Conservation (phyloP, 129 eudicot genomes). For the Silybum marianum region DNA sequence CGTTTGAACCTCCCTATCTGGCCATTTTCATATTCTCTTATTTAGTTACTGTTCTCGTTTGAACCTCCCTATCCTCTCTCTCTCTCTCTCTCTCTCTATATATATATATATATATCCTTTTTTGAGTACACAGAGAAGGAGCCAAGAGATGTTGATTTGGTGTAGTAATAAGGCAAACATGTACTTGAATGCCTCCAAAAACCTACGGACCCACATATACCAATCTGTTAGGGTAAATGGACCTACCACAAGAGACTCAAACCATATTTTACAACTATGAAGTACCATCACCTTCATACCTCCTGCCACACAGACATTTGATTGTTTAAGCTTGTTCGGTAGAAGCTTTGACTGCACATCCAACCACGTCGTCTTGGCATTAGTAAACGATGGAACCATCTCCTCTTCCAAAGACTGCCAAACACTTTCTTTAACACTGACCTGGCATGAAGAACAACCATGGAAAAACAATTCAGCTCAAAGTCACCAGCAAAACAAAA, state of each 20-base stretch:
- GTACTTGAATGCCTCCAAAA: background rate
- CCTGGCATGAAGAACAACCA: constrained; percentile 41
- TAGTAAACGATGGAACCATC: constrained; percentile 69
- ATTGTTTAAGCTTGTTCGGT: constrained; percentile 59
- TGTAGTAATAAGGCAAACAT: background rate
- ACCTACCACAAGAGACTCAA: constrained; percentile 3
- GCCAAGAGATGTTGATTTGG: background rate
- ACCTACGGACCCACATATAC: background rate
- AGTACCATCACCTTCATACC: constrained; percentile 65
- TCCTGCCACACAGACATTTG: constrained; percentile 96
- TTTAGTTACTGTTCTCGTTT: too few relatives aligned
- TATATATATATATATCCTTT: too few relatives aligned
- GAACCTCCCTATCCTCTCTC: too few relatives aligned
- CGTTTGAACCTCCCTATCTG: too few relatives aligned
- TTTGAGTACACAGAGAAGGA: background rate
- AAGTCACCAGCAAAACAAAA: constrained; percentile 9
- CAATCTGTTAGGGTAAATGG: background rate
- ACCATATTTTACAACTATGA: constrained; percentile 6
- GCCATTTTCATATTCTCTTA: too few relatives aligned
- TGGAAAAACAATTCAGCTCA: constrained; percentile 18
- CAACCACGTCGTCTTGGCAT: constrained; percentile 73
- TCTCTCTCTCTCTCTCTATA: too few relatives aligned
- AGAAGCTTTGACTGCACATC: constrained; percentile 71
- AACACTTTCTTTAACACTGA: constrained; percentile 65
- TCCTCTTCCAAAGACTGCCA: constrained; percentile 92